Base-by-base conservation (phyloP, 2,329 filamentous ascomycete species). In the Arthrobotrys sphaeroides region DNA sequence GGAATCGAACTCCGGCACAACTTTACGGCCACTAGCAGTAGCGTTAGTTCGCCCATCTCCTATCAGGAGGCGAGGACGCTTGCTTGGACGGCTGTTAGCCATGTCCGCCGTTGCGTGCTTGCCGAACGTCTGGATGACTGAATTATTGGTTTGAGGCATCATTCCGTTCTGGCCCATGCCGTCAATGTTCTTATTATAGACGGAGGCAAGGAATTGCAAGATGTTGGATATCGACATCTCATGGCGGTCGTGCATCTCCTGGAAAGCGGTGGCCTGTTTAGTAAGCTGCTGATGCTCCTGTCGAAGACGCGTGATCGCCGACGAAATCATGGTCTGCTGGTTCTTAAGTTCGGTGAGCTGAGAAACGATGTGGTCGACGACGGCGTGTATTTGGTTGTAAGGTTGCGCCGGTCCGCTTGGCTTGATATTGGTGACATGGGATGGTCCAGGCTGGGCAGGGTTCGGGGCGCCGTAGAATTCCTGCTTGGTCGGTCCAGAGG, bases 221-320 rank as follows among this genome's bases (percentile, higher is more conserved):
- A 99, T 98, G n/a, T 94, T 94, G 81, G 97, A 98, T 83, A 99
- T 98, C 0, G 94, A 97, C 81, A 94, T 97, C 81, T 99, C 95
- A 80, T 99, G 95, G n/a, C 95, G 90, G 79, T 94, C 93, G 81
- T 98, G 94, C 81, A 96, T 89, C 73, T 89, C 91, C 82, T 98
- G 94, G 81, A 97, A 97, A 70, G 91, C 90, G 47, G 91, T 87
- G 0, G 94, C 94, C 82, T 97, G 93, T 67, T 91, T 90, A 80
- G 94, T 96, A 28, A 97, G 87, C 77, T 94, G 90, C 76, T 93
- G 90, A 81, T 98, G 95, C 80, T 97, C 94, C 73, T 91, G 88
- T 66, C 93, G 90, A 72, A 98, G 85, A 67, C 91, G 89, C 62
- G 86, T 88, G 78, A 99, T 93, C 77, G 94, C 92, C 42, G 87